phyloP scores from a whole-genome alignment of 352 stramenopile genomes.

The Blastocystis sp. region DNA sequence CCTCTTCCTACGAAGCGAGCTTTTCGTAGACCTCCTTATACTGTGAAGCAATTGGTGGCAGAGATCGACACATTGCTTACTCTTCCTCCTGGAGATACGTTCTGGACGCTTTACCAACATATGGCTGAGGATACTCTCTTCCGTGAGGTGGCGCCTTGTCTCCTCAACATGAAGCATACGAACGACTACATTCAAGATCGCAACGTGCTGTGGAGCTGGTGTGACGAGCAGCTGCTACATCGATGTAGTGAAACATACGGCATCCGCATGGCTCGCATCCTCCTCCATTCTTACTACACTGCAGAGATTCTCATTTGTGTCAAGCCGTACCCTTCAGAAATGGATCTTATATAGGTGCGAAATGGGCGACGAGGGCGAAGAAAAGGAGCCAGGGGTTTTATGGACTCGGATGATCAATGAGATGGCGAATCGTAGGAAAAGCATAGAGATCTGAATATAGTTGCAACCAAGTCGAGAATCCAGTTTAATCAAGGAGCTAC shows the following conservation, averaged over 20 bases:
- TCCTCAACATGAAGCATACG: background rate
- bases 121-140: background rate
- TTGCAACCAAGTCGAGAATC: background rate
- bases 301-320: background rate
- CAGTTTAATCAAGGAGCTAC: background rate
- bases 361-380: background rate
- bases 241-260: background rate
- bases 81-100: background rate
- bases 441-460: background rate
- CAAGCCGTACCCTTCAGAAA: background rate
- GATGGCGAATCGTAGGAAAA: background rate
- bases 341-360: background rate
- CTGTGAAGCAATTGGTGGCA: background rate
- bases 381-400: background rate
- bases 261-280: background rate
- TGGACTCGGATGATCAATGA: background rate
- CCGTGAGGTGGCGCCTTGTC: background rate
- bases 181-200: background rate
- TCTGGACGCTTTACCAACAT: background rate
- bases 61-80: background rate
- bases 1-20: background rate
- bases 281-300: background rate
- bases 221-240: background rate
- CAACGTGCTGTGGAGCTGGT: background rate
- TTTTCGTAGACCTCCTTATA: background rate